Conservation (phyloP, 2,329 filamentous ascomycete species). For the Didymella pinodella region DNA sequence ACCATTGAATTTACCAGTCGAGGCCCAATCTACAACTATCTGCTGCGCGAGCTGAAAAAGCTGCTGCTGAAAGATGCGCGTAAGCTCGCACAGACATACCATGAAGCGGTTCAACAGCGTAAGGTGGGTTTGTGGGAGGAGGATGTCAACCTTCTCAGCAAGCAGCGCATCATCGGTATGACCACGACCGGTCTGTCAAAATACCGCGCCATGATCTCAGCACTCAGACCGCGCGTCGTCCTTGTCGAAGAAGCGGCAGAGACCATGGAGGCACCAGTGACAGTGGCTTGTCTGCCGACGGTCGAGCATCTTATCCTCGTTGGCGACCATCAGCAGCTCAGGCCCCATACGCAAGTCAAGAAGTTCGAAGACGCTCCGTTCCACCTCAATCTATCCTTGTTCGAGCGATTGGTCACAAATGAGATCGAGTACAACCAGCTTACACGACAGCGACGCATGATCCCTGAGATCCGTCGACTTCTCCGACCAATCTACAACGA, state of each 20-base stretch:
- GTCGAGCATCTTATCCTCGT: constrained; percentile 73
- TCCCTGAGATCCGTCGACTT: constrained; percentile 70
- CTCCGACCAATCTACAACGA: constrained; percentile 68
- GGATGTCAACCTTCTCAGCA: constrained; percentile 56
- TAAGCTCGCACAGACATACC: constrained; percentile 59
- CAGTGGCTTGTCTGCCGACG: constrained; percentile 66
- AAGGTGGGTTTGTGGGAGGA: constrained; percentile 67
- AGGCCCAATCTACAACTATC: constrained; percentile 70
- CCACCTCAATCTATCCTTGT: constrained; percentile 76
- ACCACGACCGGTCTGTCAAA: constrained; percentile 86
- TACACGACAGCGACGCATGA: constrained; percentile 75
- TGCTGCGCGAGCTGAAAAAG: constrained; percentile 65
- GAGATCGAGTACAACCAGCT: constrained; percentile 70
- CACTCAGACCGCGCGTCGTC: constrained; percentile 71
- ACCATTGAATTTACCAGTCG: constrained; percentile 64
- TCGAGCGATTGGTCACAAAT: constrained; percentile 77
- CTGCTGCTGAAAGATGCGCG: constrained; percentile 59
- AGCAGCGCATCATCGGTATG: constrained; percentile 66
- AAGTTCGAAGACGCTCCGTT: constrained; percentile 68
- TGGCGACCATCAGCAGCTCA: constrained; percentile 82
- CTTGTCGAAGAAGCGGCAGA: constrained; percentile 85
- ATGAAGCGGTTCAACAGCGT: constrained; percentile 59
- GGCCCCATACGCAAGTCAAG: constrained; percentile 70
- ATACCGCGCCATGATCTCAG: constrained; percentile 74
- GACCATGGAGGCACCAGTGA: constrained; percentile 70